Evolutionary conservation across 768 basidiomycete species (phyloP).

Genomic region (Boletus barrowsii): DNA sequence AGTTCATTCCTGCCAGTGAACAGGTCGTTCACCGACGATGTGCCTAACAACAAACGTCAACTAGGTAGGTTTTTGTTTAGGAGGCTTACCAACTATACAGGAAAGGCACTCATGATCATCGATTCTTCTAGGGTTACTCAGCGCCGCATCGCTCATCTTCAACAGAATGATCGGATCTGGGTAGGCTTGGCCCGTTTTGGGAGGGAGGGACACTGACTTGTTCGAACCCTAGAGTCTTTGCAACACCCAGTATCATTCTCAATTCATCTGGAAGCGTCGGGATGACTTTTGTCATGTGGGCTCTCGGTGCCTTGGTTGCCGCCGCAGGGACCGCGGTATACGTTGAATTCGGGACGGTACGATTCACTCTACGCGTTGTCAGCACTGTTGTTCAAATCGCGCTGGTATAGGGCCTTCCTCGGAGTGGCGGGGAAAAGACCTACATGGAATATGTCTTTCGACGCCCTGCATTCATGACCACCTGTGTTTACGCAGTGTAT

Average conservation of each 20-base stretch:
- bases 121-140: conserved; percentile 30
- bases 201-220: not conserved
- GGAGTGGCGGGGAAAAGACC: conserved; percentile 74
- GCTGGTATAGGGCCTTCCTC: conserved; percentile 54
- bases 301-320: conserved; percentile 62
- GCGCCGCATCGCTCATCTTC: conserved; percentile 65
- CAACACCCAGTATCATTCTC: conserved; percentile 65
- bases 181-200: conserved; percentile 31
- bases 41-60: conserved; percentile 47
- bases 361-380: conserved; percentile 5
- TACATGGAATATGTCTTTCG: conserved; percentile 72
- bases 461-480: conserved; percentile 56
- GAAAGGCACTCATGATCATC: not conserved
- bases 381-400: not conserved
- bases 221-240: conserved; percentile 53
- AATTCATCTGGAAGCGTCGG: conserved; percentile 69
- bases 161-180: conserved; percentile 76
- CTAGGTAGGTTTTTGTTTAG: conserved; percentile 40
- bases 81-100: not conserved
- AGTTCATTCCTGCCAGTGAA: conserved; percentile 3
- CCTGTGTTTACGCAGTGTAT: conserved; percentile 58
- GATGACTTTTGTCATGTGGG: conserved; percentile 66
- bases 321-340: conserved; percentile 67
- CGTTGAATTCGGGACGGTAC: conserved; percentile 71
- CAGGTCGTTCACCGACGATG: conserved; percentile 36